These are phyloP conservation scores for Pseudopithomyces maydicus DNA, from an alignment of 2,329 filamentous ascomycete genomes.

Conservation along the genomic window DNA sequence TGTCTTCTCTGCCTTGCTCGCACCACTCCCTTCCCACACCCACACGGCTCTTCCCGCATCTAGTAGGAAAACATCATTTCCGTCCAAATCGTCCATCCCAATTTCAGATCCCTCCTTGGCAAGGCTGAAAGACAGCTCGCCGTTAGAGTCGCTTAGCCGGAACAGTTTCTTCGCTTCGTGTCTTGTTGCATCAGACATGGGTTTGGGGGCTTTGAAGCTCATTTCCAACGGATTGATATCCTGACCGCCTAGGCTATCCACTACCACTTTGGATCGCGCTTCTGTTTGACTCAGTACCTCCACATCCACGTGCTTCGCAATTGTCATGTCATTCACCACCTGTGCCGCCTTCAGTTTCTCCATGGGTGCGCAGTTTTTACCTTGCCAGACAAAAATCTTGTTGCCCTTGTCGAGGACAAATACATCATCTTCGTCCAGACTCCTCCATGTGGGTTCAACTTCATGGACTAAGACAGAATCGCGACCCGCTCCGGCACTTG, in stretches of 20 bases:
- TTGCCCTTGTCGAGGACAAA: constrained; percentile 67
- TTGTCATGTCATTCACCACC: constrained; percentile 68
- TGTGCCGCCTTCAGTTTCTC: constrained; percentile 72
- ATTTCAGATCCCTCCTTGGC: constrained; percentile 61
- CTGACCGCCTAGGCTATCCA: constrained; percentile 51
- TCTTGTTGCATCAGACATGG: constrained; percentile 34
- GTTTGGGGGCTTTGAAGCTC: constrained; percentile 51
- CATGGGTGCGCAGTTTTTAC: constrained; percentile 67
- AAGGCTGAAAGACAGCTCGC: constrained; percentile 61
- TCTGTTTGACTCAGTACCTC: constrained; percentile 69
- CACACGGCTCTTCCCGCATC: constrained; percentile 64
- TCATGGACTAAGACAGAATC: constrained; percentile 65
- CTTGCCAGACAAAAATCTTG: constrained; percentile 75
- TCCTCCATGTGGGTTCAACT: constrained; percentile 65
- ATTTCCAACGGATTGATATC: constrained; percentile 50
- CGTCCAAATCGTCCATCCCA: constrained; percentile 57
- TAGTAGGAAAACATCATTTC: constrained; percentile 66
- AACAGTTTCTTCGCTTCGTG: constrained; percentile 57
- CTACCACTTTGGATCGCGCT: constrained; percentile 58
- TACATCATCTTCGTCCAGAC: constrained; percentile 68
- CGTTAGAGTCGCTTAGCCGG: constrained; percentile 66
- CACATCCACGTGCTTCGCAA: constrained; percentile 67
- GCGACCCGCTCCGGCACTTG: constrained; percentile 47
- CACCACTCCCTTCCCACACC: constrained; percentile 68
- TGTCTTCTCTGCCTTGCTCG: constrained; percentile 63